phyloP scores from a whole-genome alignment of 495 filamentous ascomycete genomes.

The Recurvomyces mirabilis region DNA sequence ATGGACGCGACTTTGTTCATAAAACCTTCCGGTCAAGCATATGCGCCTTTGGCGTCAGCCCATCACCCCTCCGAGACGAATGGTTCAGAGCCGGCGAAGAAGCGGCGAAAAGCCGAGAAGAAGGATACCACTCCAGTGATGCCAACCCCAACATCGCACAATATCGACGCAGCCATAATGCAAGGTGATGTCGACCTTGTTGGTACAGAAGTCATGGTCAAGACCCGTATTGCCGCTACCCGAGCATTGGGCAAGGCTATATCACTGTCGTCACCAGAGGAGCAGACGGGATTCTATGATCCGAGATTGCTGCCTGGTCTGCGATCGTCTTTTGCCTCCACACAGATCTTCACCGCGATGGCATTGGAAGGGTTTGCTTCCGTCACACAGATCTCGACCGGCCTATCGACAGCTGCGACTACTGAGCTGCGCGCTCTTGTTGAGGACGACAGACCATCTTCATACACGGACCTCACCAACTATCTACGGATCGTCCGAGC shows the following conservation, averaged over 20 bases:
- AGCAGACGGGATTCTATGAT: constrained; percentile 40
- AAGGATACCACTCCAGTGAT: constrained; percentile 44
- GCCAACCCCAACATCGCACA: constrained; percentile 50
- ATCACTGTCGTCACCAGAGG: constrained; percentile 42
- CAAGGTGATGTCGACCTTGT: constrained; percentile 92
- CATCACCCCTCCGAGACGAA: constrained; percentile 49
- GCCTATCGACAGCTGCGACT: constrained; percentile 33
- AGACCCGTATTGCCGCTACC: constrained; percentile 78
- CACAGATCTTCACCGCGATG: constrained; percentile 72
- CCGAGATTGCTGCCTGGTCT: constrained; percentile 51
- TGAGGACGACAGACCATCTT: constrained; percentile 64
- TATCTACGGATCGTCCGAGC: constrained; percentile 79
- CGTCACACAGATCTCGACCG: constrained; percentile 36
- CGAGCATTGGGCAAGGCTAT: constrained; percentile 71
- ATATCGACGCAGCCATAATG: constrained; percentile 96
- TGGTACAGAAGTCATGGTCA: constrained; percentile 72
- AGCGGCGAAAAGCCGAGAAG: constrained; percentile 72
- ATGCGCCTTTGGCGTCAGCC: constrained; percentile 39
- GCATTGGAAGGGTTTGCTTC: constrained; percentile 79
- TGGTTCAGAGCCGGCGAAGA: constrained; percentile 46
- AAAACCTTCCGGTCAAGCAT: constrained; percentile 83
- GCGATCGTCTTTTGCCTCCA: constrained; percentile 61
- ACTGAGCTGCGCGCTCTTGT: constrained; percentile 56
- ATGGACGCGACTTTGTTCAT: constrained; percentile 85
- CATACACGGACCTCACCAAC: constrained; percentile 79